Base-by-base conservation (phyloP, 2,329 filamentous ascomycete genomes). In the Scedosporium aurantiacum region DNA sequence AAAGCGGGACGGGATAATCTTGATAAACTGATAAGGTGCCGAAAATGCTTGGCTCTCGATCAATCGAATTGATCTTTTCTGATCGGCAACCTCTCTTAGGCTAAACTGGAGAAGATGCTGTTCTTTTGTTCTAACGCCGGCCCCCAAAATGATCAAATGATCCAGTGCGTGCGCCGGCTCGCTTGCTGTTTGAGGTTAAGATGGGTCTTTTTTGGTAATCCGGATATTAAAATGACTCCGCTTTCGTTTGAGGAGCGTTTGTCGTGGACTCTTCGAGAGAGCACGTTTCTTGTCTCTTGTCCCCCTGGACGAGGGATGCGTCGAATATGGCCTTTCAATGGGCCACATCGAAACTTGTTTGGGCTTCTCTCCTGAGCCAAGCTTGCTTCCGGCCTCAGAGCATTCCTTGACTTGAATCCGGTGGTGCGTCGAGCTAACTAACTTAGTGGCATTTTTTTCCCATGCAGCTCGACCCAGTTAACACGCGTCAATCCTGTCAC, bases 1-100 rank as follows among this genome's bases (percentile, higher is more conserved):
- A 18, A 23, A 18, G 23, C 50, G 50, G 50, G 18, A 54, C 50
- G 50, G 50, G 50, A 54, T 12, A 54, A 54, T 54, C 50, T 7
- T 54, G 50, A 54, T 54, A 54, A 54, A 54, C 50, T 54, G 50
- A 54, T 54, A 54, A 54, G 50, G 50, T 54, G 50, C 50, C 50
- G 50, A 54, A 28, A 18, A 18, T 54, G 23, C 50, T 54, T 14
- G 32, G 32, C 32, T 37, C 32, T 37, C 32, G 1, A n/a, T n/a
- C n/a, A n/a, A n/a, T n/a, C n/a, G n/a, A n/a, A n/a, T n/a, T n/a
- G n/a, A n/a, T n/a, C 21, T 52, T 25, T 54, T 14, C 23, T n/a
- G n/a, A 28, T 23, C 21, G 50, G 6, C 50, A 14, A 18, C 2
- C 7, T 16, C 5, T 2, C 50, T 54, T 54, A 54, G 50, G 50